phyloP scores from a whole-genome alignment of 345 rosid species.

The Luvunga scandens region DNA sequence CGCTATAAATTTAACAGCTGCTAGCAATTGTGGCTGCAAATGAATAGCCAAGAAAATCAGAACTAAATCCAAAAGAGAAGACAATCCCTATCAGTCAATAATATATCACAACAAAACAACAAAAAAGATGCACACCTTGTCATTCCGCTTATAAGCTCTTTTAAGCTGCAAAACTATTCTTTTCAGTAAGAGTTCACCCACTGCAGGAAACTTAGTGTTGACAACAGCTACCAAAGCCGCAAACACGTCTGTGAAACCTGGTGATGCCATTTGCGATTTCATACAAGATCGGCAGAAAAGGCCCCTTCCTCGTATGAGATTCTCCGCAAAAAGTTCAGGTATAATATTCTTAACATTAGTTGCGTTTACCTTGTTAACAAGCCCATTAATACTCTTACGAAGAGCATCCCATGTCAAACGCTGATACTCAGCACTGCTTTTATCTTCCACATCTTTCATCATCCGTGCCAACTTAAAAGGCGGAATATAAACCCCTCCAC shows the following conservation, averaged over 20 bases:
- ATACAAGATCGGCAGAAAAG: conserved; percentile 86
- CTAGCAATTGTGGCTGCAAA: conserved; percentile 84
- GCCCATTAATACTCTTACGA: conserved; percentile 88
- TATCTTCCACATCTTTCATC: conserved; percentile 87
- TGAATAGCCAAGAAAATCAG: not conserved
- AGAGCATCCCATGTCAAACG: conserved; percentile 96
- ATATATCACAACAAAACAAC: conserved; percentile 2
- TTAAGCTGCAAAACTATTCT: conserved; percentile 90
- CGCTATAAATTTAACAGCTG: conserved; percentile 91
- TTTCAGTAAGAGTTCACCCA: conserved; percentile 73
- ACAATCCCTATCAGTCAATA: not conserved
- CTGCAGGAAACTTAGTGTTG: conserved; percentile 85
- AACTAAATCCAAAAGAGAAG: not conserved
- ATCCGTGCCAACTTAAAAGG: conserved; percentile 85
- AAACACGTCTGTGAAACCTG: conserved; percentile 87
- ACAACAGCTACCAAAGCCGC: conserved; percentile 82
- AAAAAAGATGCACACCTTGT: conserved; percentile 48
- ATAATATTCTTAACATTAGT: conserved; percentile 80
- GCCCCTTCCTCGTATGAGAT: conserved; percentile 85
- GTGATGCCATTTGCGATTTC: conserved; percentile 98
- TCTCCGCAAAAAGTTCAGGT: conserved; percentile 83
- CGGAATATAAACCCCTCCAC: conserved; percentile 89
- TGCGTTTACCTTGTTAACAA: conserved; percentile 86
- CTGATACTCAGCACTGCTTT: conserved; percentile 79
- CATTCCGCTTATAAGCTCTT: conserved; percentile 93